Evolutionary conservation across 1,284 basidiomycete species (phyloP).

Genomic region (Ganoderma meredithae): DNA sequence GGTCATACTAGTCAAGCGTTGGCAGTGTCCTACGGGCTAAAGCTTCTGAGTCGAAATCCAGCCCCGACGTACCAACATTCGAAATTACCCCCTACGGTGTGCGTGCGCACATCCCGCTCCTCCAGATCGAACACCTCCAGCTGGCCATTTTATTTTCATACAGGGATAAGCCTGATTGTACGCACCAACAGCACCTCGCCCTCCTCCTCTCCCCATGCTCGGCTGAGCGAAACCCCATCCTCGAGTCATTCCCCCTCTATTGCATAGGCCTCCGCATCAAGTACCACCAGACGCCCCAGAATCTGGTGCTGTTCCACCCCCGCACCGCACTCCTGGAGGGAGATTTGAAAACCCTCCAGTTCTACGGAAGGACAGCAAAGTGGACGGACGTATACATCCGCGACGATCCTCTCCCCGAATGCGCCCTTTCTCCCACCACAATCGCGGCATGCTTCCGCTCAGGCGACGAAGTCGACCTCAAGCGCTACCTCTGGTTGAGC

Average conservation of each 20-base stretch:
- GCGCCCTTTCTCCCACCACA: neutral
- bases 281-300: neutral
- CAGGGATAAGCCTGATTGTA: neutral
- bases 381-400: neutral
- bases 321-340: neutral
- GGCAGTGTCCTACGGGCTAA: neutral
- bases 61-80: neutral
- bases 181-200: neutral
- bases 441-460: neutral
- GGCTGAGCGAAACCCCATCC: neutral
- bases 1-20: neutral
- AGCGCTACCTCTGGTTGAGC: slow-evolving; percentile 1
- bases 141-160: neutral
- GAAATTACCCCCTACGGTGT: neutral
- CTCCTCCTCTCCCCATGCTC: neutral
- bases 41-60: neutral
- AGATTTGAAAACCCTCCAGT: neutral
- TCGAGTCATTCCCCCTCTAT: neutral
- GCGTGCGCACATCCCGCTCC: neutral
- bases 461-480: neutral
- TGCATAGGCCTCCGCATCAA: neutral
- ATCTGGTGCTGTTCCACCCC: neutral
- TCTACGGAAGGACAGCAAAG: neutral
- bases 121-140: neutral
- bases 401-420: neutral